These are phyloP conservation scores for Lactarius akahatsu DNA, from an alignment of 768 basidiomycete genomes.

Conservation along the genomic window DNA sequence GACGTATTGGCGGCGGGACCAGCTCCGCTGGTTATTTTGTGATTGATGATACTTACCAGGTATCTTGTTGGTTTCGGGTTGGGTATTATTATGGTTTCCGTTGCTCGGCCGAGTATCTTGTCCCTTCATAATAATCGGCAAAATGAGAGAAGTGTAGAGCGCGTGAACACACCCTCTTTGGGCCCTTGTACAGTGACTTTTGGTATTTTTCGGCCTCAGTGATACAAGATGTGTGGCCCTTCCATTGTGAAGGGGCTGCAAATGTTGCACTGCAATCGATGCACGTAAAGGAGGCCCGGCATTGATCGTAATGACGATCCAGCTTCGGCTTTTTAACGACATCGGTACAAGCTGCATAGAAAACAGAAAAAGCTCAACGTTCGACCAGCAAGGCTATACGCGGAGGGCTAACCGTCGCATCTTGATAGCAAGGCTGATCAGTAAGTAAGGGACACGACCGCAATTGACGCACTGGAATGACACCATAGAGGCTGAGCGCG, in stretches of 20 bases:
- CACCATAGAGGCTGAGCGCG: slow-evolving; percentile 18
- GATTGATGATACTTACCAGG: slow-evolving; percentile 30
- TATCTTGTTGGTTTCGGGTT: slow-evolving; percentile 18
- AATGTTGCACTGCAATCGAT: slow-evolving; percentile 90
- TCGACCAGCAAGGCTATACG: background rate
- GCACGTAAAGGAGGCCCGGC: slow-evolving; percentile 71
- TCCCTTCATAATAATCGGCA: slow-evolving; percentile 1
- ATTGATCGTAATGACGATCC: slow-evolving; percentile 68
- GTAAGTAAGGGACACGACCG: slow-evolving; percentile 25
- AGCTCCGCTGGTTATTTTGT: slow-evolving; percentile 17
- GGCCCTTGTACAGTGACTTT: slow-evolving; percentile 80
- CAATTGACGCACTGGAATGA: slow-evolving; percentile 28
- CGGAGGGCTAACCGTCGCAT: slow-evolving; percentile 30
- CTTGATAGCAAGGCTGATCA: slow-evolving; percentile 12
- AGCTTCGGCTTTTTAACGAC: slow-evolving; percentile 93
- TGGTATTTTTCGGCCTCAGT: slow-evolving; percentile 94
- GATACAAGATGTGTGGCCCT: slow-evolving; percentile 80
- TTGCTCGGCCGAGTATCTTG: slow-evolving; percentile 10
- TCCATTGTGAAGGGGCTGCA: slow-evolving; percentile 71
- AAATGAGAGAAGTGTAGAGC: slow-evolving; percentile 32
- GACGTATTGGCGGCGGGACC: slow-evolving; percentile 17
- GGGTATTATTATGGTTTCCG: slow-evolving; percentile 11
- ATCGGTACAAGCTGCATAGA: slow-evolving; percentile 65
- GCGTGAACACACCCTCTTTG: slow-evolving; percentile 48
- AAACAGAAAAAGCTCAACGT: background rate